Evolutionary conservation across 768 basidiomycete genomes (phyloP), one percentile per base, ranked within the genome.

Genomic region (Auriscalpium vulgare): DNA sequence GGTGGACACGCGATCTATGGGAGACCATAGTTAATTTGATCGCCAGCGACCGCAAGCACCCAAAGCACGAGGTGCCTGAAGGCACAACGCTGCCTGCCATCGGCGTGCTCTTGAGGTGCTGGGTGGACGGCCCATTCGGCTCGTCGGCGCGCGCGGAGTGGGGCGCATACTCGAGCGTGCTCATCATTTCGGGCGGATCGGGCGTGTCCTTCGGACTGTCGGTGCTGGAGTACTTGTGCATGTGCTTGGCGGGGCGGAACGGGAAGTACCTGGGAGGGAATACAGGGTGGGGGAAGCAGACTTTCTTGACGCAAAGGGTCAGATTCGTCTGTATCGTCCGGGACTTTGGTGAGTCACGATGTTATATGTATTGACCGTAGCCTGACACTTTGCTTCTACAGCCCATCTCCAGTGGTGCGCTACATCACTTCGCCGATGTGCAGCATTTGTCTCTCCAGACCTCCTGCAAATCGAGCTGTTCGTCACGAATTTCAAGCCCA

Each of bases 351-450:
- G 56, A 69, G 85, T 73, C 53, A 21, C 47, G 7, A 17, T 40
- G n/a, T 55, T 37, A 21, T 19, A 6, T 35, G 29, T 45, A 47
- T 36, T 29, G 45, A 19, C 36, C 21, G 6, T 21, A 16, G 21
- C 51, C 35, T 37, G 23, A 47, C 54, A 40, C 17, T 36, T 21
- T 50, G 44, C 35, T 34, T 38, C 21, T 45, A 14, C 61, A 88
- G 87, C 83, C 17, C 86, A 91, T 59, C 74, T 91, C 35, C 82
- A 85, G 54, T 91, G 88, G 88, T 83, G 85, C 56, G 86, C 89
- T 2, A 73, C 82, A 8, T 72, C 79, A 50, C 66, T 91, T 37
- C 78, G 82, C n/a, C 74, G 75, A 16, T 90, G 85, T 68, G 75
- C 79, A 65, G 72, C 76, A 36, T 74, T 84, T 65, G 72, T 84